Percentiles rank a stretch among this genome's conserved stretches.
Conservation (phyloP, 352 stramenopile species). For the Globisporangium lucens region DNA sequence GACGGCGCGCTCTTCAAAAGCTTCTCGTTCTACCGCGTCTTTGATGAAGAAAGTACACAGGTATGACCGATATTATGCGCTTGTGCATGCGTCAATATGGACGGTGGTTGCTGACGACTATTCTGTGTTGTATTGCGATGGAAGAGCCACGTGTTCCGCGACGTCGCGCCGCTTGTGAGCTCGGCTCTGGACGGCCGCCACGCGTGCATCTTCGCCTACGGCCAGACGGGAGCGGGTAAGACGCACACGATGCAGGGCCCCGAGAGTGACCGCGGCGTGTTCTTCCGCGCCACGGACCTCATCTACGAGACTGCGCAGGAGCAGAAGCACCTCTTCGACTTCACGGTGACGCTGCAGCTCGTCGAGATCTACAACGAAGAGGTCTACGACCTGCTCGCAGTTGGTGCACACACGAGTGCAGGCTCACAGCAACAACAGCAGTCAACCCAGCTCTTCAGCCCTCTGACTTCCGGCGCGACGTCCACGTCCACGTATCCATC, state of each 20-base stretch:
- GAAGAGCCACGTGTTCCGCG: slow-evolving; percentile 87
- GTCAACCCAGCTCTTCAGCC: slow-evolving; percentile 11
- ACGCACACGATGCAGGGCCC: slow-evolving; percentile 35
- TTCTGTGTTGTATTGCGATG: slow-evolving; percentile 23
- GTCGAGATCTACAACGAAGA: slow-evolving; percentile 90
- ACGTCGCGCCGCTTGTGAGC: slow-evolving; percentile 88
- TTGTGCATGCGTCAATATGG: slow-evolving; percentile 33
- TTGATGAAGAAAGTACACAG: slow-evolving; percentile 80
- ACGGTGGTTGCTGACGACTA: slow-evolving; percentile 40
- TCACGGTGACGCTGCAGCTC: slow-evolving; percentile 51
- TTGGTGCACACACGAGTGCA: neutral
- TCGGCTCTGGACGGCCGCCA: slow-evolving; percentile 90
- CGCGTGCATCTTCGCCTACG: slow-evolving; percentile 95
- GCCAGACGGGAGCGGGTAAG: slow-evolving; percentile 68
- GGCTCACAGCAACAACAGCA: slow-evolving; percentile 8
- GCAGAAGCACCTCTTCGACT: slow-evolving; percentile 48
- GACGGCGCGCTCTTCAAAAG: slow-evolving; percentile 62
- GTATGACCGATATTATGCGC: slow-evolving; percentile 19
- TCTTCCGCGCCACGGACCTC: slow-evolving; percentile 37
- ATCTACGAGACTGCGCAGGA: slow-evolving; percentile 38
- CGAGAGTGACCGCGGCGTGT: slow-evolving; percentile 33
- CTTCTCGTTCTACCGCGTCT: slow-evolving; percentile 86
- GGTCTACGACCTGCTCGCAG: slow-evolving; percentile 65
- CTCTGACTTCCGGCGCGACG: neutral
- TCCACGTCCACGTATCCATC: slow-evolving; percentile 10